phyloP scores from a whole-genome alignment of 176 grass and related monocot genomes.

The Alloteropsis semialata region DNA sequence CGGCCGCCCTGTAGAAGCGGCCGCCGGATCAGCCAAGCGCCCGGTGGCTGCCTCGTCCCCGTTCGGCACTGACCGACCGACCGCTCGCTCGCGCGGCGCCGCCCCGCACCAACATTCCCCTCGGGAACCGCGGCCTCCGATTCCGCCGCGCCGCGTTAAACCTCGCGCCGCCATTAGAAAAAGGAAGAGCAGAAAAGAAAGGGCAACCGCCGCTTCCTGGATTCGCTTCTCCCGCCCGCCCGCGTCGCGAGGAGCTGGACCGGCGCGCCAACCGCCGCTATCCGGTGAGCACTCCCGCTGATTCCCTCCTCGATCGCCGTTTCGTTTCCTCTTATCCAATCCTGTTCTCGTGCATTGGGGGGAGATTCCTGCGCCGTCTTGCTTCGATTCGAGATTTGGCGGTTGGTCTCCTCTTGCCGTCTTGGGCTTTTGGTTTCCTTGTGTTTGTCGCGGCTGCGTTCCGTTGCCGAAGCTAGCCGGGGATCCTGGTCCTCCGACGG shows the following conservation, averaged over 20 bases:
- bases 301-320: neutral
- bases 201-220: neutral
- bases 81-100: conserved; percentile 8
- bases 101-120: conserved; percentile 23
- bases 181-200: neutral
- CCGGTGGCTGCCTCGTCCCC: neutral
- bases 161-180: neutral
- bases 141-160: neutral
- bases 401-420: neutral
- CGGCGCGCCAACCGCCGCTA: neutral
- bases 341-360: neutral
- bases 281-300: conserved; percentile 10
- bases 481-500: neutral
- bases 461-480: neutral
- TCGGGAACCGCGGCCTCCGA: neutral
- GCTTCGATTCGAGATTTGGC: neutral
- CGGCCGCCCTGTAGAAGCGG: neutral
- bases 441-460: neutral
- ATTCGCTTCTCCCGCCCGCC: neutral
- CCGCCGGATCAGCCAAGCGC: neutral
- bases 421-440: neutral
- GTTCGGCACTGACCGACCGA: neutral
- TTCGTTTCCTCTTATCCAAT: neutral
- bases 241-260: neutral
- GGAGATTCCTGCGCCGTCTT: neutral